Evolutionary conservation across 495 filamentous ascomycete genomes (phyloP).

Genomic region (Penicillium diatomitis): DNA sequence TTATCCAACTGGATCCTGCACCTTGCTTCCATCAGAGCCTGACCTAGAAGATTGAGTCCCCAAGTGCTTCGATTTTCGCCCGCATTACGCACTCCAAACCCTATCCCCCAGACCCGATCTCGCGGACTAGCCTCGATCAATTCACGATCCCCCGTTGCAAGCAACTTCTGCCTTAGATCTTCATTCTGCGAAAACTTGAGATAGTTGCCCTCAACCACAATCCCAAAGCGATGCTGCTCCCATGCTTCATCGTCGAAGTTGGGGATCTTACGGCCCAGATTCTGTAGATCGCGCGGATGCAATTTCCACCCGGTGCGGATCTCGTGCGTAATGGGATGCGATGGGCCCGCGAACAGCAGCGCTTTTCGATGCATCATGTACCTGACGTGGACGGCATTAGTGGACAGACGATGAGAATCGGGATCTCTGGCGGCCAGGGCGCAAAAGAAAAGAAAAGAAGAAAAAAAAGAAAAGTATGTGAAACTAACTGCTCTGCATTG

Average conservation of each 20-base stretch:
- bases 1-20: too few species aligned
- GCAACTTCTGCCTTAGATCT: not conserved
- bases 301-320: not conserved
- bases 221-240: not conserved
- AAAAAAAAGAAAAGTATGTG: rapidly evolving
- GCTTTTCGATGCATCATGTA: not conserved
- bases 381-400: not conserved
- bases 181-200: not conserved
- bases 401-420: too few species aligned
- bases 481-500: not conserved
- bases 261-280: not conserved
- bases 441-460: too few species aligned
- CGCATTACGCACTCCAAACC: not conserved
- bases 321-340: not conserved
- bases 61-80: not conserved
- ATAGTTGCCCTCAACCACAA: not conserved
- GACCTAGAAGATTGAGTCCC: not conserved
- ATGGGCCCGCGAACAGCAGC: not conserved
- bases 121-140: not conserved
- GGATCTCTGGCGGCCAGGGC: too few species aligned
- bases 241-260: not conserved
- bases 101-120: not conserved
- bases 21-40: not conserved
- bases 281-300: not conserved
- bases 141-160: not conserved